phyloP scores from a whole-genome alignment of 2,329 filamentous ascomycete species.

The Penicillium sp. region DNA sequence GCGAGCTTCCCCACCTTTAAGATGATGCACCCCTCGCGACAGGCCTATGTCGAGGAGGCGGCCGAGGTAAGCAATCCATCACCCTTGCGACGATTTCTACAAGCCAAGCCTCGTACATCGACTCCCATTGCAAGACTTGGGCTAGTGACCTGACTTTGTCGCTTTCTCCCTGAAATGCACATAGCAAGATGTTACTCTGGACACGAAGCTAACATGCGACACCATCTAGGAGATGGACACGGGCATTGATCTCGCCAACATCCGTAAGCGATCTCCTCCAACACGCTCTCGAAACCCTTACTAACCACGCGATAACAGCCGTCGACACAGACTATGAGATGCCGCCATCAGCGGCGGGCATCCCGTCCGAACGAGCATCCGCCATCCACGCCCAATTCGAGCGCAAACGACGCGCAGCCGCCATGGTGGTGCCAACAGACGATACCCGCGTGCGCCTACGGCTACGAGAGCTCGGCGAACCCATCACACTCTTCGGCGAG shows the following conservation, averaged over 20 bases:
- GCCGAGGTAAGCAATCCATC: slow-evolving; percentile 58
- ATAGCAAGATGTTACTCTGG: not conserved
- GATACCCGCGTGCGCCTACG: slow-evolving; percentile 80
- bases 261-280: slow-evolving; percentile 55
- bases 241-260: slow-evolving; percentile 63
- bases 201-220: slow-evolving; percentile 5
- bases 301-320: slow-evolving; percentile 46
- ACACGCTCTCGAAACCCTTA: not conserved
- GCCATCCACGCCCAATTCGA: slow-evolving; percentile 86
- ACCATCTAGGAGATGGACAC: slow-evolving; percentile 53
- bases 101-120: not conserved
- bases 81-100: not conserved
- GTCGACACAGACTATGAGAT: slow-evolving; percentile 85
- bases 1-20: slow-evolving; percentile 25
- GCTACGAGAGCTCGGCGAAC: slow-evolving; percentile 85
- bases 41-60: slow-evolving; percentile 90
- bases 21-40: slow-evolving; percentile 81
- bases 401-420: slow-evolving; percentile 83
- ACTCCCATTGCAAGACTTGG: not conserved
- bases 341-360: slow-evolving; percentile 63
- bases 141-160: not conserved
- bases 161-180: not conserved
- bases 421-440: slow-evolving; percentile 90
- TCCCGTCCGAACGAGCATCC: slow-evolving; percentile 77
- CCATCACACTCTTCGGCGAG: slow-evolving; percentile 92